Percentiles rank a stretch among this genome's conserved stretches.
These are phyloP conservation scores for Nicotiana otophora DNA, from an alignment of 257 asterid species.

Conservation along the genomic window DNA sequence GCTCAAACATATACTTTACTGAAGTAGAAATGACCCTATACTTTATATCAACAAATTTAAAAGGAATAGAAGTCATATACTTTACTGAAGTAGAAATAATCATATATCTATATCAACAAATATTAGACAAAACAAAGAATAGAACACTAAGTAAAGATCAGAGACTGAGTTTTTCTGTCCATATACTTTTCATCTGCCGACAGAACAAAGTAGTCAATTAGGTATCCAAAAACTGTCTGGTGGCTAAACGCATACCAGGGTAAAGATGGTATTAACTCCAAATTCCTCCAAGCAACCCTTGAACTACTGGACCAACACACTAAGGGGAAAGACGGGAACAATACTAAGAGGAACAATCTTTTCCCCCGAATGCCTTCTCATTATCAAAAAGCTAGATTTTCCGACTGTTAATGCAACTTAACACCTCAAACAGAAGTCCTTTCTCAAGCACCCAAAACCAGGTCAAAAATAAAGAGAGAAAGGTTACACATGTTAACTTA, in stretches of 20 bases:
- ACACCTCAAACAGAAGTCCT: background rate
- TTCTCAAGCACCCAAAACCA: background rate
- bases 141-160: background rate
- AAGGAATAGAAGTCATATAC: background rate
- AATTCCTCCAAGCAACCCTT: background rate
- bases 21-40: background rate
- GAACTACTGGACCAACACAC: background rate
- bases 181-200: background rate
- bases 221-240: background rate
- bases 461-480: background rate
- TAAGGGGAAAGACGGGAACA: background rate
- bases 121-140: background rate
- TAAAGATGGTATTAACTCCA: background rate
- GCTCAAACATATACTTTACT: background rate
- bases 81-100: background rate
- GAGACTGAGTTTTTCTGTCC: background rate
- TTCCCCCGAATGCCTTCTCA: background rate
- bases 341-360: background rate
- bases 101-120: background rate
- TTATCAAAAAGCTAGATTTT: background rate
- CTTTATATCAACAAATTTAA: background rate
- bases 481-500: conserved; percentile 25
- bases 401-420: background rate
- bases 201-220: background rate
- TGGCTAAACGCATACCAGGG: background rate